Base-by-base conservation (phyloP, 139 green algal species). In the Micractinium conductrix region DNA sequence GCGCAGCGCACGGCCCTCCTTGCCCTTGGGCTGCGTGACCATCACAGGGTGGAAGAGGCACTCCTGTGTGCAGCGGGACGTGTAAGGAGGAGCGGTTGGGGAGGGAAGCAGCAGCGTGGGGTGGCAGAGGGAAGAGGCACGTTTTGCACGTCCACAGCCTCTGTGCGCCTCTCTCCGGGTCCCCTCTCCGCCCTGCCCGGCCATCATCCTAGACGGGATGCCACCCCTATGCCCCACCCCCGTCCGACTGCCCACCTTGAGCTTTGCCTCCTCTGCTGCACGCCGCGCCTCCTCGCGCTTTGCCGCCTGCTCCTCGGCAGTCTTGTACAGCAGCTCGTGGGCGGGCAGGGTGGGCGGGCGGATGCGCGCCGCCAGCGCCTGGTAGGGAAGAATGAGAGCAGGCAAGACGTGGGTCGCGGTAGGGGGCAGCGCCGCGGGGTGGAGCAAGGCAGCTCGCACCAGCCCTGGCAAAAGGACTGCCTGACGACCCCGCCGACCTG, bases 31-130 rank as follows among this genome's bases (percentile, higher is more conserved):
- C 76, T 88, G 48, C 40, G 89, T 78, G 62, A 87, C 28, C 69
- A 93, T 86, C 42, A 73, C n/a, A 0, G 88, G 88, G 60, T 81
- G 67, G 58, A 93, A 93, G 14, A 84, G 84, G 81, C 90, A 93
- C 68, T 87, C 79, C 74, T 83, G 67, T n/a, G n/a, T n/a, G n/a
- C n/a, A n/a, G n/a, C n/a, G n/a, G n/a, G n/a, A n/a, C n/a, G n/a
- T n/a, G n/a, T n/a, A n/a, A n/a, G n/a, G n/a, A n/a, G n/a, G n/a
- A n/a, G n/a, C n/a, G n/a, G n/a, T n/a, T n/a, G n/a, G n/a, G n/a
- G n/a, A n/a, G n/a, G 43, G 0, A 53, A 37, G 26, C 38, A 40
- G 42, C 1, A 21, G 26, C 14, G 33, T 4, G 21, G 69, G 48
- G 19, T 8, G 58, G 58, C 22, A 67, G 58, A 28, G 8, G 4